A percentile compares a stretch with the other conserved stretches of the same genome.
phyloP scores from a whole-genome alignment of 495 filamentous ascomycete species.

The Articulospora tetracladia region DNA sequence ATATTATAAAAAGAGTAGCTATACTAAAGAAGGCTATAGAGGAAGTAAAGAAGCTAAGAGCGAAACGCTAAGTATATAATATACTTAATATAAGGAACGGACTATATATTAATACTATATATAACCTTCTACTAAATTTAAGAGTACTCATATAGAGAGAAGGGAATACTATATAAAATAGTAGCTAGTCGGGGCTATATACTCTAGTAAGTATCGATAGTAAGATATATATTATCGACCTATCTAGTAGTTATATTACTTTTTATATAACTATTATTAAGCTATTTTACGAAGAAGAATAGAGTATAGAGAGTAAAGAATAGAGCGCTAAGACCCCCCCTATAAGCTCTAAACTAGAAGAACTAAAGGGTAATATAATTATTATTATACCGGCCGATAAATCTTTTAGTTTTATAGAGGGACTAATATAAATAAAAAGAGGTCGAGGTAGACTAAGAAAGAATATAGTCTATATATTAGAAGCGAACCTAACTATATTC shows the following conservation, averaged over 20 bases:
- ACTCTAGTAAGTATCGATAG: neutral
- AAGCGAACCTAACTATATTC: too few relatives aligned
- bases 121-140: neutral
- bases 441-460: too few relatives aligned
- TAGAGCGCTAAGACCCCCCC: too few relatives aligned
- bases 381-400: too few relatives aligned
- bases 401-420: too few relatives aligned
- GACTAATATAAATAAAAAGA: too few relatives aligned
- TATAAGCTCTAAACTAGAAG: too few relatives aligned
- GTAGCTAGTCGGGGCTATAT: neutral
- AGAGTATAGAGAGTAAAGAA: neutral
- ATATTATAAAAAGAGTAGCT: constrained; percentile 6
- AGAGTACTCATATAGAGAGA: neutral
- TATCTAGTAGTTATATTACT: neutral
- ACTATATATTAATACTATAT: constrained; percentile 1
- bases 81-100: constrained; percentile 19
- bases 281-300: neutral
- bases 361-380: too few relatives aligned
- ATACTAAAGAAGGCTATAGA: constrained; percentile 20
- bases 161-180: neutral
- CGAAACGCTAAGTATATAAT: constrained; percentile 9
- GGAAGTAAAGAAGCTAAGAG: constrained; percentile 15
- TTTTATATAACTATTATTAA: neutral
- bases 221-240: neutral
- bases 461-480: too few relatives aligned